phyloP scores from a whole-genome alignment of 1,284 basidiomycete species.

The Sanghuangporus sanghuang region DNA sequence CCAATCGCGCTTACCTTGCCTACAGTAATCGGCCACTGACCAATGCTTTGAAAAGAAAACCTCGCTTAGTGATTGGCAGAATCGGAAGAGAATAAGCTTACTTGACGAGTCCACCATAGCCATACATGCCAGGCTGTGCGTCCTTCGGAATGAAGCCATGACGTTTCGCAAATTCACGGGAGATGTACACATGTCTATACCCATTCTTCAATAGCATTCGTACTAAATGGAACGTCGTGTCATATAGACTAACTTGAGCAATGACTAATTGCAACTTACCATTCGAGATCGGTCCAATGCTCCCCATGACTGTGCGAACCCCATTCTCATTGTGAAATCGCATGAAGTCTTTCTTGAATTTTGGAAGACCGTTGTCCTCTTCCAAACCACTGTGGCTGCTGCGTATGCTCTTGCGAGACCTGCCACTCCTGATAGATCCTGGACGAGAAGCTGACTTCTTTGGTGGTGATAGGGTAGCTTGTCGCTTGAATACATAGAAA shows the following conservation, averaged over 20 bases:
- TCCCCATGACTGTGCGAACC: slow-evolving; percentile 88
- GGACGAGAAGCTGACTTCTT: slow-evolving; percentile 24
- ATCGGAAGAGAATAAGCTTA: slow-evolving; percentile 22
- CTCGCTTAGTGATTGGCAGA: not conserved
- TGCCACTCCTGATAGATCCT: slow-evolving; percentile 33
- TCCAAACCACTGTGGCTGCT: slow-evolving; percentile 23
- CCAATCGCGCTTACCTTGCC: slow-evolving; percentile 23
- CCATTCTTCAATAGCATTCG: slow-evolving; percentile 94
- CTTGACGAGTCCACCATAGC: slow-evolving; percentile 80
- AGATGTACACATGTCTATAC: slow-evolving; percentile 93
- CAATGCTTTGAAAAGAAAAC: slow-evolving; percentile 42
- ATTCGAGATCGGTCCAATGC: slow-evolving; percentile 84
- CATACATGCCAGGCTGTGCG: slow-evolving; percentile 78
- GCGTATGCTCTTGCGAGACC: slow-evolving; percentile 33
- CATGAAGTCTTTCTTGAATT: slow-evolving; percentile 74
- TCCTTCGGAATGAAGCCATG: slow-evolving; percentile 89
- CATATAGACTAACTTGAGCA: not conserved
- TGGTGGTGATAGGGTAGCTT: slow-evolving; percentile 24
- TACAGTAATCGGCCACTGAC: slow-evolving; percentile 71
- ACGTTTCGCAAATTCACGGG: slow-evolving; percentile 85
- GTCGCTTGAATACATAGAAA: slow-evolving; percentile 59
- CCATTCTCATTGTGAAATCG: slow-evolving; percentile 89
- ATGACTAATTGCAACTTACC: slow-evolving; percentile 43
- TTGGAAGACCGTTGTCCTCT: slow-evolving; percentile 40
- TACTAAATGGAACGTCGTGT: slow-evolving; percentile 41